These are phyloP conservation scores for Fusarium sp. DNA, from an alignment of 2,329 filamentous ascomycete species.

Conservation along the genomic window DNA sequence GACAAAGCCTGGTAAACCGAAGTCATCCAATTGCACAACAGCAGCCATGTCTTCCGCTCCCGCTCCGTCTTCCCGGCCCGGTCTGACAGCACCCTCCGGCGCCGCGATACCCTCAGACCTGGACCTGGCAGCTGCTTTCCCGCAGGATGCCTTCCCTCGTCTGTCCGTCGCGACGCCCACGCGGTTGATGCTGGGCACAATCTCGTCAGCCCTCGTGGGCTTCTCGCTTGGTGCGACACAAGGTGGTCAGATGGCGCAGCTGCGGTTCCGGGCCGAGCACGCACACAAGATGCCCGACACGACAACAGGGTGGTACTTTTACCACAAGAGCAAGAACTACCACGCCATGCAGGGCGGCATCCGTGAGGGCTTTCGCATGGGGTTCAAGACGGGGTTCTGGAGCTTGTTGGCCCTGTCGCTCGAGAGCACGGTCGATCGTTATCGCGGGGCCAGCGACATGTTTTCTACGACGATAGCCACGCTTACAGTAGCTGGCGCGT, in stretches of 20 bases:
- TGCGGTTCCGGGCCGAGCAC: constrained; percentile 94
- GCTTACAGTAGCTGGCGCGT: constrained; percentile 83
- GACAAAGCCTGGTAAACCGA: not conserved
- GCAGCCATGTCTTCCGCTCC: constrained; percentile 3
- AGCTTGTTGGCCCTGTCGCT: constrained; percentile 80
- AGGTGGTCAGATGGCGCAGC: constrained; percentile 77
- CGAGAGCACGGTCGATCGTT: constrained; percentile 86
- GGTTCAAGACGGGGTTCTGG: constrained; percentile 75
- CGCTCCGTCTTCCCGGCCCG: constrained; percentile 33
- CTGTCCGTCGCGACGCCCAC: constrained; percentile 72
- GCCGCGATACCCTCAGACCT: constrained; percentile 30
- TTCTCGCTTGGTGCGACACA: constrained; percentile 76
- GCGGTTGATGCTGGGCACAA: constrained; percentile 73
- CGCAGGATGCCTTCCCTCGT: constrained; percentile 54
- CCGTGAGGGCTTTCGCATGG: constrained; percentile 82
- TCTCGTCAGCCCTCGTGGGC: constrained; percentile 74
- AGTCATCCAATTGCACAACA: not conserved
- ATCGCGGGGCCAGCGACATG: constrained; percentile 76
- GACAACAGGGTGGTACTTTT: constrained; percentile 94
- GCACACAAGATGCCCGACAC: constrained; percentile 89
- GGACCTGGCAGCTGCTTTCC: constrained; percentile 28
- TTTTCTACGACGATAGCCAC: constrained; percentile 85
- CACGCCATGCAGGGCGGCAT: constrained; percentile 81
- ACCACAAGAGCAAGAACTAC: constrained; percentile 98
- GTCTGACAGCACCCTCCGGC: constrained; percentile 22